Conservation (phyloP, 176 grass and related monocot species). For the Musa troglodytarum region DNA sequence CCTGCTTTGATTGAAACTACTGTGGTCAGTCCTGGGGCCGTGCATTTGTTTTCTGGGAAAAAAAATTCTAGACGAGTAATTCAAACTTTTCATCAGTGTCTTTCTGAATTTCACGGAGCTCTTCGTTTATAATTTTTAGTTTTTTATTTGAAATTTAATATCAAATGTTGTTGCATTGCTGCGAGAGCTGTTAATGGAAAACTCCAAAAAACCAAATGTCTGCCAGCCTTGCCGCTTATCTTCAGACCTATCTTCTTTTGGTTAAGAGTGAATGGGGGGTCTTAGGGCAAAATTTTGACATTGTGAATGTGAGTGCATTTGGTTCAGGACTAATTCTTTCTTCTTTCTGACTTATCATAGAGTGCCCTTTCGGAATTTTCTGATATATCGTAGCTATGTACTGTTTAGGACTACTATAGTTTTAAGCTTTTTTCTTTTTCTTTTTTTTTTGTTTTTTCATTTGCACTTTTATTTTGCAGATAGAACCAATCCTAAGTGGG, state of each 20-base stretch:
- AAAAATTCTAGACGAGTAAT: neutral
- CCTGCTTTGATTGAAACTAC: neutral
- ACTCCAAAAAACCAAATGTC: neutral
- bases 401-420: neutral
- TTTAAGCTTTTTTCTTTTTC: neutral
- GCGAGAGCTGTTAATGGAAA: no score
- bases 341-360: neutral
- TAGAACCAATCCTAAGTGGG: conserved; percentile 89
- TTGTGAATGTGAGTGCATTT: neutral
- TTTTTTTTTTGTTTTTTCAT: conserved; percentile 34
- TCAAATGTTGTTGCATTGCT: neutral
- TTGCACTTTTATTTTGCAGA: conserved; percentile 65
- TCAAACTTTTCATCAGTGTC: neutral
- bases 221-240: neutral
- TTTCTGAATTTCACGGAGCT: neutral
- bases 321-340: neutral
- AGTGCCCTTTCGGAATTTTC: neutral
- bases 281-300: neutral
- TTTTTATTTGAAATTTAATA: neutral
- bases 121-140: neutral
- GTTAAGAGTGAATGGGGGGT: neutral
- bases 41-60: neutral
- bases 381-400: neutral
- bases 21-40: neutral
- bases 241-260: neutral